Evolutionary conservation across 2,329 filamentous ascomycete genomes (phyloP).

Genomic region (Didymella segeticola): DNA sequence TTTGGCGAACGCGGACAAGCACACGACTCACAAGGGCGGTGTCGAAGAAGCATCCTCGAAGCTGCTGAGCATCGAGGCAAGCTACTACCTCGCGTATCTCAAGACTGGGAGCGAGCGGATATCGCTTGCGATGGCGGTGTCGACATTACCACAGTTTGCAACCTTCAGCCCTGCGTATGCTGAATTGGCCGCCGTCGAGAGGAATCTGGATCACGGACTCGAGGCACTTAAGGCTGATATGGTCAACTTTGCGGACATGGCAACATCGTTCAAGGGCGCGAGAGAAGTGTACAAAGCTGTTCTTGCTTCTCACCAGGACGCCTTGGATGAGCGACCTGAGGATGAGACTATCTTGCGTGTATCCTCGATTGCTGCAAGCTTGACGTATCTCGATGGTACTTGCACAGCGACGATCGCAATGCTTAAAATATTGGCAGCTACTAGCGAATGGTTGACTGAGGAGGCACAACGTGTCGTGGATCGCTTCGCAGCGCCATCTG

Average conservation of each 20-base stretch:
- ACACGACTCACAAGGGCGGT: conserved; percentile 69
- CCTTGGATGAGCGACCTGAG: conserved; percentile 29
- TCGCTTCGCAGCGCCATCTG: conserved; percentile 24
- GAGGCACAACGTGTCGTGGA: conserved; percentile 51
- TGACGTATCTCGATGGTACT: conserved; percentile 28
- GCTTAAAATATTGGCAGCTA: conserved; percentile 17
- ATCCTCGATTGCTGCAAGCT: conserved; percentile 29
- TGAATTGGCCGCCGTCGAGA: conserved; percentile 90
- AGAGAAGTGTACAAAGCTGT: conserved; percentile 30
- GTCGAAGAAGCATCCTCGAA: conserved; percentile 81
- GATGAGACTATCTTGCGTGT: conserved; percentile 34
- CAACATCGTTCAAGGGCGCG: conserved; percentile 73
- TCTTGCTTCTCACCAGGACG: conserved; percentile 21
- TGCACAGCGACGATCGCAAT: conserved; percentile 25
- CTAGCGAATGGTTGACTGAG: conserved; percentile 9
- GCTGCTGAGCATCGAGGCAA: conserved; percentile 67
- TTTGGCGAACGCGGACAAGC: conserved; percentile 54
- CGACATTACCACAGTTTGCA: conserved; percentile 78
- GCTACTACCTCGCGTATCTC: conserved; percentile 87
- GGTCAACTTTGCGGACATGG: conserved; percentile 82
- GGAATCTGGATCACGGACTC: conserved; percentile 86
- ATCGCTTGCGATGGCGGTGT: conserved; percentile 78
- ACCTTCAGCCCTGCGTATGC: conserved; percentile 80
- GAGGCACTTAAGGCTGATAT: conserved; percentile 84
- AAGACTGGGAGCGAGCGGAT: conserved; percentile 84